Evolutionary conservation across 306 rosid species (phyloP).

Genomic region (Quercus rubra): DNA sequence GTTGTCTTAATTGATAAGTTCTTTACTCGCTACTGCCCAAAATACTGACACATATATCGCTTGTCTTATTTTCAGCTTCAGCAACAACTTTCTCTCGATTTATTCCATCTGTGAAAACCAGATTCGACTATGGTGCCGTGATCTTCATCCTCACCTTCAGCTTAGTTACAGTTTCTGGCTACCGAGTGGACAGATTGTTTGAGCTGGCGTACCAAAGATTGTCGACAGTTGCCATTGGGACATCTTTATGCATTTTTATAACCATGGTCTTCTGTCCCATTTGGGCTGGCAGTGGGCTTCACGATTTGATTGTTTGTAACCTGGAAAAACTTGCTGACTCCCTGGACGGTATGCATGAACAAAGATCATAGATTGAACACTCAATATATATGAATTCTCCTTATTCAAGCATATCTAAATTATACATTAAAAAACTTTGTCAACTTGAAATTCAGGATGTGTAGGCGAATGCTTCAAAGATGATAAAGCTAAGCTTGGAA

Average conservation of each 20-base stretch:
- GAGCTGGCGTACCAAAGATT: neutral
- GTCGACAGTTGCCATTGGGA: neutral
- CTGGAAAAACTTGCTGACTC: neutral
- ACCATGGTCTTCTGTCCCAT: neutral
- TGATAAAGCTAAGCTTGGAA: neutral
- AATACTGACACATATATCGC: too few species aligned
- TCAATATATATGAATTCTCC: too few species aligned
- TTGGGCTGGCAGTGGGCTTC: neutral
- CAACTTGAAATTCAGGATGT: slow-evolving; percentile 24
- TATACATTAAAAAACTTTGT: neutral
- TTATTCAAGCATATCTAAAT: too few species aligned
- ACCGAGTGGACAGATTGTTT: neutral
- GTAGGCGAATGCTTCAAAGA: slow-evolving; percentile 24
- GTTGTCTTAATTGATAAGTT: neutral
- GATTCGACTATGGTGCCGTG: neutral
- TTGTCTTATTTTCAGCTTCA: neutral
- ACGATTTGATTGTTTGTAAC: neutral
- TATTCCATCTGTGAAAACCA: neutral
- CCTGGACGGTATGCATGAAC: neutral
- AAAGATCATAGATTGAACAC: too few species aligned
- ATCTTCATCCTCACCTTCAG: slow-evolving; percentile 11
- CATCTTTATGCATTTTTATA: neutral
- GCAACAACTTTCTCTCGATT: slow-evolving; percentile 11
- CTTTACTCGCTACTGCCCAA: neutral
- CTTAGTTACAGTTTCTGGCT: neutral